Base-by-base conservation (phyloP, 257 asterid species). In the Gardenia jasminoides region DNA sequence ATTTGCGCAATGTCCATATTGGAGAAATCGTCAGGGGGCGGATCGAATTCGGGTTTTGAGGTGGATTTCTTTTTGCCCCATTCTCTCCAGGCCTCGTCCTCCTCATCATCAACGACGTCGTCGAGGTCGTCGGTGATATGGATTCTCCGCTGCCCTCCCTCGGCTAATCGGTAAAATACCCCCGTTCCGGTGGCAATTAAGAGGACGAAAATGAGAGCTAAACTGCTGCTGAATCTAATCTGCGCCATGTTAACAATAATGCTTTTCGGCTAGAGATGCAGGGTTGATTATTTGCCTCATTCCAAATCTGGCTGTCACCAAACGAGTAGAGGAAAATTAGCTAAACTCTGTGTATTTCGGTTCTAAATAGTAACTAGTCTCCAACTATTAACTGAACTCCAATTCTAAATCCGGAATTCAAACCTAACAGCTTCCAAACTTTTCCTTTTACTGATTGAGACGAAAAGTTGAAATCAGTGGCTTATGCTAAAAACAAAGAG, bases 61-160 rank as follows among this genome's bases (percentile, higher is more conserved):
- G 59, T 47, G 33, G 76, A 70, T 81, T 84, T 88, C 84, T 78
- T 92, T 59, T 84, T 87, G 72, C 98, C 98, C 98, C 99, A 93
- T 83, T 92, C 88, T 78, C 80, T 91, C 98, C 97, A 89, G 15
- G 82, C 86, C 6, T 92, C 97, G 72, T 90, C 97, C 84, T 93
- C 98, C 85, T 95, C 99, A 31, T 90, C 91, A 74, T 93, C 98
- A 6, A 92, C 89, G 80, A 93, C 90, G 88, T 90, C 97, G 85
- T 91, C 94, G 2, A 95, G 89, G 22, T 95, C 95, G 82, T 92
- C 98, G 7, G 97, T 52, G 33, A 95, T 80, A 88, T 93, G 99
- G 87, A 95, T 80, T 87, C 83, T 85, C 78, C 93, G 86, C 88
- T 91, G 85, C 41, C 81, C 77, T 36, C 62, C 84, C 39, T 77